phyloP scores from a whole-genome alignment of 805 yeast genomes.

The Candida takata region DNA sequence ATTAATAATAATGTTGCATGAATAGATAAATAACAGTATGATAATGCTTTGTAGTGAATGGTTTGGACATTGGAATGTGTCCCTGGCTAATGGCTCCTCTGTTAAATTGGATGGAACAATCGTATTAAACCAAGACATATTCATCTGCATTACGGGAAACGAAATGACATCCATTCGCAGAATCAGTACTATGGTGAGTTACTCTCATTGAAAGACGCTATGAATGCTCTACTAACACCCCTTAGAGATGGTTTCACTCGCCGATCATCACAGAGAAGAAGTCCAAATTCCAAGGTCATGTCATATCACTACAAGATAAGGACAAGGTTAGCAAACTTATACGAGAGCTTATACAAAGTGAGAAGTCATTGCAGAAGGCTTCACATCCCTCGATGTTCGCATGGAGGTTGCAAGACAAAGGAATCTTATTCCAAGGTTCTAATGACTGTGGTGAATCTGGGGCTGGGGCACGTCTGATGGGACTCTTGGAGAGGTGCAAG shows the following conservation, averaged over 20 bases:
- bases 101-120: too few relatives aligned
- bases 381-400: constrained; percentile 72
- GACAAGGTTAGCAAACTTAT: constrained; percentile 39
- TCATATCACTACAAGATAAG: constrained; percentile 32
- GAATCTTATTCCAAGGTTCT: constrained; percentile 43
- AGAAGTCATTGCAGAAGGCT: constrained; percentile 49
- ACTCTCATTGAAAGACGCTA: too few relatives aligned
- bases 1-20: too few relatives aligned
- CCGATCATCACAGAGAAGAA: constrained; percentile 40
- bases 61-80: too few relatives aligned
- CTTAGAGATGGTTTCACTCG: constrained; percentile 34
- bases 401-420: constrained; percentile 38
- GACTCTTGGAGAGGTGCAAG: constrained; percentile 42
- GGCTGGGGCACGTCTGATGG: constrained; percentile 56
- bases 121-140: too few relatives aligned
- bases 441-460: constrained; percentile 72
- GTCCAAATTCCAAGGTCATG: constrained; percentile 63
- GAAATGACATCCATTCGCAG: too few relatives aligned
- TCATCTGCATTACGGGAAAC: too few relatives aligned
- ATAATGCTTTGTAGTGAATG: too few relatives aligned
- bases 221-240: background rate
- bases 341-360: constrained; percentile 32
- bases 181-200: too few relatives aligned
- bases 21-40: too few relatives aligned
- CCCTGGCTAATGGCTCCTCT: too few relatives aligned